Conservation (phyloP, 208 protist genomes). For the Trypanosoma rangeli region DNA sequence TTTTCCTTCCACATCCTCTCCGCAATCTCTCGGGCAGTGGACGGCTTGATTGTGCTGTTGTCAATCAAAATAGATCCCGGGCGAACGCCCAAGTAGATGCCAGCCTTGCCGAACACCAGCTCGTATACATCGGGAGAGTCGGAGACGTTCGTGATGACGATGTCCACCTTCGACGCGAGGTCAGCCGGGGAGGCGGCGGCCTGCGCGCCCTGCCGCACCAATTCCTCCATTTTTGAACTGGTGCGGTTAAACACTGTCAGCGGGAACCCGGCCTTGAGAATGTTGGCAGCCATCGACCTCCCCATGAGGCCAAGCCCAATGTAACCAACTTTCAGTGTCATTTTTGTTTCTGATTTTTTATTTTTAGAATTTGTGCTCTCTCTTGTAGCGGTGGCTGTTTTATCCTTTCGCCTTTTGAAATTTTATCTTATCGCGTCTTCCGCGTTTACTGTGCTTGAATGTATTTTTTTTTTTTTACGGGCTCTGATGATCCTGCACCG, state of each 20-base stretch:
- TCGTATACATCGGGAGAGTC: slow-evolving; percentile 88
- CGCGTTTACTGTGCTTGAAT: not conserved
- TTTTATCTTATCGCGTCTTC: not conserved
- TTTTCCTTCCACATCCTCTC: slow-evolving; percentile 68
- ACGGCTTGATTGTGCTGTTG: slow-evolving; percentile 96
- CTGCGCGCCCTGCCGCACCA: slow-evolving; percentile 76
- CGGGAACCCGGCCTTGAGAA: slow-evolving; percentile 87
- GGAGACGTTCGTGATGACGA: slow-evolving; percentile 93
- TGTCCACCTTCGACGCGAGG: slow-evolving; percentile 76
- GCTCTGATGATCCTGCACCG: not conserved
- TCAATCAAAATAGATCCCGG: slow-evolving; percentile 88
- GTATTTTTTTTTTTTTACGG: too few relatives aligned
- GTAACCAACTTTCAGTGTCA: slow-evolving; percentile 82
- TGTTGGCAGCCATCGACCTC: slow-evolving; percentile 88
- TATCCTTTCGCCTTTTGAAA: not conserved
- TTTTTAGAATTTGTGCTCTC: not conserved
- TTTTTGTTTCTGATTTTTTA: not conserved
- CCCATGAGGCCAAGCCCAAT: slow-evolving; percentile 95
- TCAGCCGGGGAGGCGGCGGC: slow-evolving; percentile 71
- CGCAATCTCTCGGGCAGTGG: slow-evolving; percentile 87
- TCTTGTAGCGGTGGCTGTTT: not conserved
- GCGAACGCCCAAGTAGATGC: slow-evolving; percentile 76
- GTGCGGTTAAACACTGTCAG: slow-evolving; percentile 91
- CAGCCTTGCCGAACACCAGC: slow-evolving; percentile 83
- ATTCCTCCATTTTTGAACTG: slow-evolving; percentile 65